Conservation (phyloP, 805 yeast genomes). For the Candida wancherniae region DNA sequence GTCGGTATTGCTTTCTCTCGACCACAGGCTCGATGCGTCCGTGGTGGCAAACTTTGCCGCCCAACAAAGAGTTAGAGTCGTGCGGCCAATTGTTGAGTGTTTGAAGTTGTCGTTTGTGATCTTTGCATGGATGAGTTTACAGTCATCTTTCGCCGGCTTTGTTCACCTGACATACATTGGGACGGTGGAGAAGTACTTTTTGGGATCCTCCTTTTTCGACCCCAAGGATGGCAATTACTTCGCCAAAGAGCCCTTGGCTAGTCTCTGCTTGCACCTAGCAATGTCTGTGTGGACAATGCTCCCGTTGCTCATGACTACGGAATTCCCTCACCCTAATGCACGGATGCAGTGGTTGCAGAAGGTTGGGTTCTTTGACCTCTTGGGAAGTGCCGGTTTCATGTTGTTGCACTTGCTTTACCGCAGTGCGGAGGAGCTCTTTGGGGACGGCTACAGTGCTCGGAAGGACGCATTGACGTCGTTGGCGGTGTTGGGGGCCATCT, state of each 20-base stretch:
- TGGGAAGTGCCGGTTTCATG: slow-evolving; percentile 1
- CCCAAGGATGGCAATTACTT: neutral
- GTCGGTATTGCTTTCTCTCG: slow-evolving; percentile 1
- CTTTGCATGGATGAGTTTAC: neutral
- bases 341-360: slow-evolving; percentile 1
- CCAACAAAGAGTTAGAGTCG: slow-evolving; percentile 6
- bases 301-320: slow-evolving; percentile 5
- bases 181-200: slow-evolving; percentile 6
- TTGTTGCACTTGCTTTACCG: slow-evolving; percentile 1
- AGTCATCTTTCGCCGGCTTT: slow-evolving; percentile 1
- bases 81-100: slow-evolving; percentile 1
- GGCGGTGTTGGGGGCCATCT: slow-evolving; percentile 1
- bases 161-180: slow-evolving; percentile 4
- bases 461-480: too few species aligned
- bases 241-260: slow-evolving; percentile 5
- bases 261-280: slow-evolving; percentile 10
- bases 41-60: slow-evolving; percentile 7
- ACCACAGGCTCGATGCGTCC: slow-evolving; percentile 3
- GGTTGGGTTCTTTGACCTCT: slow-evolving; percentile 1
- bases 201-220: slow-evolving; percentile 5
- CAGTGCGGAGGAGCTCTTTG: too few species aligned
- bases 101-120: neutral
- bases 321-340: neutral
- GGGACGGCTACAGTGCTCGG: too few species aligned
- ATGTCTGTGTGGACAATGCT: slow-evolving; percentile 8